Percentiles rank a stretch among this genome's conserved stretches.
These are phyloP conservation scores for Axilococcus clingmanii DNA, from an alignment of 139 green algal species.

Conservation along the genomic window DNA sequence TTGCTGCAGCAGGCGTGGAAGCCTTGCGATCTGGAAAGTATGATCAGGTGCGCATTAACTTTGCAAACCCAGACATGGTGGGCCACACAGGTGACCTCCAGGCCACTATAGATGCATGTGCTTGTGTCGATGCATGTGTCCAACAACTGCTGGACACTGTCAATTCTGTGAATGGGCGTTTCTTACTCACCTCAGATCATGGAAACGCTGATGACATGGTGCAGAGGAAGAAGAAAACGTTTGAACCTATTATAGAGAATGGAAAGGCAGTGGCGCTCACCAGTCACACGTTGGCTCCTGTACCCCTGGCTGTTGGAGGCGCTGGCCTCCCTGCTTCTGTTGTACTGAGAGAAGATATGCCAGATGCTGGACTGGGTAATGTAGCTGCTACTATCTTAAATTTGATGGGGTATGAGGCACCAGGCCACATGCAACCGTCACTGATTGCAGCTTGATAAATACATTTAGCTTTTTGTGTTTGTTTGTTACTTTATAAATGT, in stretches of 20 bases:
- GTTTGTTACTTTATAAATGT: too few relatives aligned
- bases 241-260: constrained; percentile 38
- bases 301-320: constrained; percentile 84
- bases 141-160: constrained; percentile 57
- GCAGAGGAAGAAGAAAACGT: constrained; percentile 78
- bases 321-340: constrained; percentile 63
- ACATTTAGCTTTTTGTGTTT: too few relatives aligned
- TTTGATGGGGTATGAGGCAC: constrained; percentile 78
- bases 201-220: constrained; percentile 97
- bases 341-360: constrained; percentile 63
- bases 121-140: constrained; percentile 68
- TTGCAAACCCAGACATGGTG: constrained; percentile 81
- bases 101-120: constrained; percentile 49
- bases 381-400: constrained; percentile 87
- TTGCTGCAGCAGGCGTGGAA: constrained; percentile 76
- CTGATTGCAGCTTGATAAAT: constrained; percentile 38
- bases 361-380: constrained; percentile 83
- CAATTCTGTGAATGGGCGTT: constrained; percentile 48
- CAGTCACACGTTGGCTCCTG: constrained; percentile 83
- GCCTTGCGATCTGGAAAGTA: constrained; percentile 63
- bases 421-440: constrained; percentile 59
- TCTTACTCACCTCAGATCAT: constrained; percentile 82
- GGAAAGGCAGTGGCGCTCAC: constrained; percentile 80
- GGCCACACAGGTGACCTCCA: constrained; percentile 74
- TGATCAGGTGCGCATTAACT: constrained; percentile 72